Conservation (phyloP, 139 green algal genomes). For the Desmodesmus armatus region DNA sequence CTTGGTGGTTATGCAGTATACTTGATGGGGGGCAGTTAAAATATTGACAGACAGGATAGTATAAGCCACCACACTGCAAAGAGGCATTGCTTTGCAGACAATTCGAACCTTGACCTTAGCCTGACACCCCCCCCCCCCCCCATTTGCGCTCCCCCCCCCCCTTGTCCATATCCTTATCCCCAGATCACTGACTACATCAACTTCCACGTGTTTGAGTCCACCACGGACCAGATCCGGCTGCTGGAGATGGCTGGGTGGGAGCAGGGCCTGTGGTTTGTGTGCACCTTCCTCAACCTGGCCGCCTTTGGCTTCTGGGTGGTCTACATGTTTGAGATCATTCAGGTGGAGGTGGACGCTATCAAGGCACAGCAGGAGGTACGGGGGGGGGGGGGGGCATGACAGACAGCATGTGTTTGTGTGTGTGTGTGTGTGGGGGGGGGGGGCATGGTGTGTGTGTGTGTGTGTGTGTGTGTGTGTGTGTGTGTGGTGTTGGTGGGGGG, state of each 20-base stretch:
- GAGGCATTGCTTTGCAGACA: too few species aligned
- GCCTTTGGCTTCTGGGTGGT: constrained; percentile 52
- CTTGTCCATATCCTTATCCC: neutral
- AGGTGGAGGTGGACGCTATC: constrained; percentile 49
- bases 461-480: too few species aligned
- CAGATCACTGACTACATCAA: constrained; percentile 37
- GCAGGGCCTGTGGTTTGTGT: constrained; percentile 30
- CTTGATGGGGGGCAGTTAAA: too few species aligned
- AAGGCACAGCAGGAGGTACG: constrained; percentile 40
- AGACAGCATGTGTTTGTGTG: too few species aligned
- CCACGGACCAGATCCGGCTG: constrained; percentile 10
- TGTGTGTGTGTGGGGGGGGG: too few species aligned
- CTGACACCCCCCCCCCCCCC: neutral
- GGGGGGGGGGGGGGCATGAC: too few species aligned
- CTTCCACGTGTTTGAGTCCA: constrained; percentile 35
- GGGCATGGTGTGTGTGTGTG: too few species aligned
- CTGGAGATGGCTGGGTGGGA: constrained; percentile 37
- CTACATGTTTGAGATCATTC: constrained; percentile 54
- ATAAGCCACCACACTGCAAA: too few species aligned
- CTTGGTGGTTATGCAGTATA: too few species aligned
- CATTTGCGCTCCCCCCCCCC: too few species aligned
- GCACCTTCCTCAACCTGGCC: constrained; percentile 49
- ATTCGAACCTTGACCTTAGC: neutral
- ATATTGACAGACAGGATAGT: too few species aligned
- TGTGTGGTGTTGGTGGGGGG: neutral